Conservation (phyloP, 1,284 basidiomycete genomes). For the Phylloporus gajari region DNA sequence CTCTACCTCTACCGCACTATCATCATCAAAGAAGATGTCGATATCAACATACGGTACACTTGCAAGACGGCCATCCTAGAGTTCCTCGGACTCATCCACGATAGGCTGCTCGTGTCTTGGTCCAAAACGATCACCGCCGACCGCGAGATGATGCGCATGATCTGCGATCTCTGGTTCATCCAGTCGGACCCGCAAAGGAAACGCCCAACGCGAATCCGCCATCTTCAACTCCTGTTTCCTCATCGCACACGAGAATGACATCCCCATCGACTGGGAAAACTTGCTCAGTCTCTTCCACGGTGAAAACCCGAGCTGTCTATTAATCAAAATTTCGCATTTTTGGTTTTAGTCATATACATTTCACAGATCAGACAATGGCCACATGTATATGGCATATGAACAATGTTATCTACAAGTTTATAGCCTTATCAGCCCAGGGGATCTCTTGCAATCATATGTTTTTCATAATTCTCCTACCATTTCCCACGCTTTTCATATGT, state of each 20-base stretch:
- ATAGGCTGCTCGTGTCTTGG: constrained; percentile 38
- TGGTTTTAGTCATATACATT: too few relatives aligned
- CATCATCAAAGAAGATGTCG: constrained; percentile 19
- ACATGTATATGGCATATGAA: too few relatives aligned
- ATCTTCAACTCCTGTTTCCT: constrained; percentile 42
- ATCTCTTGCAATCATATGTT: too few relatives aligned
- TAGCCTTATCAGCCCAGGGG: too few relatives aligned
- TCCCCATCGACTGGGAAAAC: constrained; percentile 34
- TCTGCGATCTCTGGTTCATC: constrained; percentile 44
- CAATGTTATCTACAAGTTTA: too few relatives aligned
- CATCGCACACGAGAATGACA: constrained; percentile 35
- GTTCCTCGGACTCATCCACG: constrained; percentile 40
- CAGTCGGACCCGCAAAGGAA: constrained; percentile 26
- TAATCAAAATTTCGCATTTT: too few relatives aligned
- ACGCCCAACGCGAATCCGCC: constrained; percentile 41
- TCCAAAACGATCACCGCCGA: constrained; percentile 36
- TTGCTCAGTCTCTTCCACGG: constrained; percentile 35
- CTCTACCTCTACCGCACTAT: constrained; percentile 34
- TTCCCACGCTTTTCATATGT: too few relatives aligned
- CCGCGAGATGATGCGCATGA: constrained; percentile 40
- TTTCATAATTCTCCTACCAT: too few relatives aligned
- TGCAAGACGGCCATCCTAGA: constrained; percentile 40
- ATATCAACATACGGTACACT: constrained; percentile 21
- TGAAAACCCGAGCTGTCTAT: constrained; percentile 29
- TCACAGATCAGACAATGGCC: too few relatives aligned